Percentiles rank a stretch among this genome's conserved stretches.
Conservation (phyloP, 371 early-diverging fungal genomes). For the Quaeritorhiza haematococci region DNA sequence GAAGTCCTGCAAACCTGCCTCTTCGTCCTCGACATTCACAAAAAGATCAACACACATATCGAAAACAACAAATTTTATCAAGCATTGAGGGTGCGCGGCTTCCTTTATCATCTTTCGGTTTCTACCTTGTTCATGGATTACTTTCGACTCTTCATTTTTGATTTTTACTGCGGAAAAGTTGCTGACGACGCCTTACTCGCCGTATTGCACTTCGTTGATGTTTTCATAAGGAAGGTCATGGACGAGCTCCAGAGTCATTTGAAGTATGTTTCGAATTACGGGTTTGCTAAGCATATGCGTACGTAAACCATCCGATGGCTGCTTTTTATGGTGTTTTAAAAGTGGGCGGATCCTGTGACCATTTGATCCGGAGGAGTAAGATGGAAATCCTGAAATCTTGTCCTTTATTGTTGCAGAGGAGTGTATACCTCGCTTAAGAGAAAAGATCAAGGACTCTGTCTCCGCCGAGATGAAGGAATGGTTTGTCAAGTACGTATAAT, state of each 20-base stretch:
- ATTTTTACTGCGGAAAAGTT: no score
- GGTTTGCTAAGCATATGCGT: constrained; percentile 76
- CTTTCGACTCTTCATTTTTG: background rate
- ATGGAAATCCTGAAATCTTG: background rate
- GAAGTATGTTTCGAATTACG: constrained; percentile 61
- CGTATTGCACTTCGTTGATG: background rate
- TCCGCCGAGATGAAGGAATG: constrained; percentile 85
- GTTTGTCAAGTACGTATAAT: constrained; percentile 64
- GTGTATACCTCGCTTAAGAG: constrained; percentile 79
- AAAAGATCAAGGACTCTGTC: constrained; percentile 76
- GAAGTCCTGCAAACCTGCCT: constrained; percentile 80
- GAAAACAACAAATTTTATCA: constrained; percentile 81
- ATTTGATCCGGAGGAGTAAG: no score
- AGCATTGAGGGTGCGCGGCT: constrained; percentile 75
- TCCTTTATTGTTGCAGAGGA: constrained; percentile 40
- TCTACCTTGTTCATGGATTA: no score
- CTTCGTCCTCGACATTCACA: constrained; percentile 81
- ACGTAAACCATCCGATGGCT: constrained; percentile 12
- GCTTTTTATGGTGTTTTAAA: background rate
- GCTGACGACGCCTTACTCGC: background rate
- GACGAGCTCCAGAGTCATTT: constrained; percentile 74
- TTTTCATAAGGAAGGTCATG: constrained; percentile 51
- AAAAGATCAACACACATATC: constrained; percentile 76
- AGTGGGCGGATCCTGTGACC: no score
- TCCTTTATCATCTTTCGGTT: no score